Conservation (phyloP, 2,329 filamentous ascomycete species). For the Myriosclerotinia duriaeana region DNA sequence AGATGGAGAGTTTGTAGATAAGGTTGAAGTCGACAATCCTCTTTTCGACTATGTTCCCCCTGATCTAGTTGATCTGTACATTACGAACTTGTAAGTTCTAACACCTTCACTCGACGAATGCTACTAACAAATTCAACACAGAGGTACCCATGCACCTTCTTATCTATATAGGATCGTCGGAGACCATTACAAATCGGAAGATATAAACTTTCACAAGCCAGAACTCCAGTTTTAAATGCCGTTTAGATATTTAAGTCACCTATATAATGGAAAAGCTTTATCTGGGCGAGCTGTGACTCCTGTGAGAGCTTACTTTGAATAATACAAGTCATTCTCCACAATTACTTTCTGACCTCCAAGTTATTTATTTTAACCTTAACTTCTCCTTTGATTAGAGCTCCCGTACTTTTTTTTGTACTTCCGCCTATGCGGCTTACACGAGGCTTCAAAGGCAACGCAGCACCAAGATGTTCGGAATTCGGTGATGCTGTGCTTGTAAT, state of each 20-base stretch:
- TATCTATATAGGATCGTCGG: conserved; percentile 72
- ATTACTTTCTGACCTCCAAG: too few relatives aligned
- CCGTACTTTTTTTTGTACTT: not conserved
- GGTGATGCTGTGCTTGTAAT: not conserved
- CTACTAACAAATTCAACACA: conserved; percentile 43
- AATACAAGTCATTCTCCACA: conserved; percentile 2
- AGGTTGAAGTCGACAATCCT: conserved; percentile 75
- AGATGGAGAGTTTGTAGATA: conserved; percentile 75
- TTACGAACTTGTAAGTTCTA: conserved; percentile 73
- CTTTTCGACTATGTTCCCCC: conserved; percentile 80
- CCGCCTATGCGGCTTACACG: not conserved
- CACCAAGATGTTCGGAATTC: not conserved
- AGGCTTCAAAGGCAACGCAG: not conserved
- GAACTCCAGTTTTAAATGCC: conserved; percentile 36
- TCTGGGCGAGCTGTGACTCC: too few relatives aligned
- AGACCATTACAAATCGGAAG: conserved; percentile 74
- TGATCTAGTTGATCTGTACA: conserved; percentile 75
- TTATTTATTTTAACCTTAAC: not conserved
- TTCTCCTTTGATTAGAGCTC: not conserved
- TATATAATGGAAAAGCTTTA: too few relatives aligned
- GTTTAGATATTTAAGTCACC: not conserved
- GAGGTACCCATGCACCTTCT: conserved; percentile 66
- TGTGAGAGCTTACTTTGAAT: not conserved
- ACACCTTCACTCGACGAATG: conserved; percentile 31
- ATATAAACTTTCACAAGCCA: conserved; percentile 58